phyloP scores from a whole-genome alignment of 2,329 filamentous ascomycete genomes.

The Fusarium sp. region DNA sequence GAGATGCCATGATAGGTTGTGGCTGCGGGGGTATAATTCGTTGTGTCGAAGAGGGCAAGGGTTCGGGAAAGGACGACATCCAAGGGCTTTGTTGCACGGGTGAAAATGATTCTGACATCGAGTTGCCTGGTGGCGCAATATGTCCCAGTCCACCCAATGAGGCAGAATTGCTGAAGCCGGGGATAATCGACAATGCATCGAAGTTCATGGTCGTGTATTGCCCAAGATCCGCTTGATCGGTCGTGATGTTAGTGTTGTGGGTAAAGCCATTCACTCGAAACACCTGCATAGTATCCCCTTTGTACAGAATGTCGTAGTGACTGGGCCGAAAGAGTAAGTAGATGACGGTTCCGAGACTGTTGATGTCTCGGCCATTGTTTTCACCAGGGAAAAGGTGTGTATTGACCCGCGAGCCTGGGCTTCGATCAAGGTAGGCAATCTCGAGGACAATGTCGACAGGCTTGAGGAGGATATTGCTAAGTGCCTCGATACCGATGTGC shows the following conservation, averaged over 20 bases:
- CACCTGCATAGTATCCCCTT: slow-evolving; percentile 64
- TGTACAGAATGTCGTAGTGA: slow-evolving; percentile 96
- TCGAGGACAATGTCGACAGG: slow-evolving; percentile 84
- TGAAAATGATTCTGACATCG: slow-evolving; percentile 50
- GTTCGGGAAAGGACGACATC: slow-evolving; percentile 52
- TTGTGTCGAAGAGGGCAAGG: slow-evolving; percentile 39
- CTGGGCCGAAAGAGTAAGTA: slow-evolving; percentile 76
- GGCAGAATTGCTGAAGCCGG: slow-evolving; percentile 54
- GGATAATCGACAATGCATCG: slow-evolving; percentile 61
- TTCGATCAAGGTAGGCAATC: slow-evolving; percentile 91
- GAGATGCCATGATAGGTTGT: slow-evolving; percentile 50
- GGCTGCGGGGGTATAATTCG: slow-evolving; percentile 42
- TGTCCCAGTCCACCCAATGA: slow-evolving; percentile 49
- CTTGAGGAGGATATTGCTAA: slow-evolving; percentile 83
- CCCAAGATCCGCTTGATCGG: slow-evolving; percentile 55
- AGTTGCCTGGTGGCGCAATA: slow-evolving; percentile 51
- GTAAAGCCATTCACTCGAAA: slow-evolving; percentile 64
- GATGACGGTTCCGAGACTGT: slow-evolving; percentile 64
- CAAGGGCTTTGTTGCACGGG: slow-evolving; percentile 55
- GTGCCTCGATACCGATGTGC: slow-evolving; percentile 82
- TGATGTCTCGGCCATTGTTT: slow-evolving; percentile 59
- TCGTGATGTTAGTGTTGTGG: slow-evolving; percentile 60
- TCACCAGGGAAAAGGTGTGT: slow-evolving; percentile 73
- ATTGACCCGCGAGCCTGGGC: slow-evolving; percentile 80
- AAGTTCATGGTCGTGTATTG: slow-evolving; percentile 60